Conservation (phyloP, 768 basidiomycete genomes). For the Pholiota microspora region DNA sequence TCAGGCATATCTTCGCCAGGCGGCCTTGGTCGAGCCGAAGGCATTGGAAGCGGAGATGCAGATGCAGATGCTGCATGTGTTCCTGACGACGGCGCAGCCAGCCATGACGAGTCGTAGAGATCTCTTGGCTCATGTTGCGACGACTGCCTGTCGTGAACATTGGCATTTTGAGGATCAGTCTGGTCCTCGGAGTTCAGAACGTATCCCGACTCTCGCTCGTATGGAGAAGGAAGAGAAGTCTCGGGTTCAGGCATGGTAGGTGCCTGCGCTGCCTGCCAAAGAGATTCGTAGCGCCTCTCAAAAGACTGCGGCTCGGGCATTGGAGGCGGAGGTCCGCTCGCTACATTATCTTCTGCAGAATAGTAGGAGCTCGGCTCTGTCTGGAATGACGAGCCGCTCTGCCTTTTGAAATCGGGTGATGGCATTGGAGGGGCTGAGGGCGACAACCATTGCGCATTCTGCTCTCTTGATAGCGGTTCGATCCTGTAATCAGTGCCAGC, state of each 20-base stretch:
- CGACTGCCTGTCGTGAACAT: background rate
- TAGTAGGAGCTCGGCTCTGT: conserved; percentile 21
- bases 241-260: conserved; percentile 15
- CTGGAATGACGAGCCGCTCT: conserved; percentile 18
- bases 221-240: conserved; percentile 12
- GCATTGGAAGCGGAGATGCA: conserved; percentile 9
- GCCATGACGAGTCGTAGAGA: conserved; percentile 10
- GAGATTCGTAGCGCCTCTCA: conserved; percentile 10
- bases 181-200: background rate
- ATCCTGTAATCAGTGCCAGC: conserved; percentile 14
- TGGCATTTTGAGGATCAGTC: background rate
- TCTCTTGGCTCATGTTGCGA: background rate
- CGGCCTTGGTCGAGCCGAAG: background rate
- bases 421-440: conserved; percentile 7
- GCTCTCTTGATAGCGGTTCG: conserved; percentile 3
- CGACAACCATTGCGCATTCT: conserved; percentile 9
- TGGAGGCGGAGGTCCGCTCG: conserved; percentile 11
- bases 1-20: background rate
- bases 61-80: conserved; percentile 12
- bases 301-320: conserved; percentile 10
- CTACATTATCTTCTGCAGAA: conserved; percentile 15
- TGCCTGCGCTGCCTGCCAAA: conserved; percentile 16
- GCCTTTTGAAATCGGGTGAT: conserved; percentile 13
- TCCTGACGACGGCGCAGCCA: conserved; percentile 10
- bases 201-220: background rate